Percentiles rank a stretch among this genome's conserved stretches.
Evolutionary conservation across 2,329 filamentous ascomycete species (phyloP).

Genomic region (Boeremia exigua): DNA sequence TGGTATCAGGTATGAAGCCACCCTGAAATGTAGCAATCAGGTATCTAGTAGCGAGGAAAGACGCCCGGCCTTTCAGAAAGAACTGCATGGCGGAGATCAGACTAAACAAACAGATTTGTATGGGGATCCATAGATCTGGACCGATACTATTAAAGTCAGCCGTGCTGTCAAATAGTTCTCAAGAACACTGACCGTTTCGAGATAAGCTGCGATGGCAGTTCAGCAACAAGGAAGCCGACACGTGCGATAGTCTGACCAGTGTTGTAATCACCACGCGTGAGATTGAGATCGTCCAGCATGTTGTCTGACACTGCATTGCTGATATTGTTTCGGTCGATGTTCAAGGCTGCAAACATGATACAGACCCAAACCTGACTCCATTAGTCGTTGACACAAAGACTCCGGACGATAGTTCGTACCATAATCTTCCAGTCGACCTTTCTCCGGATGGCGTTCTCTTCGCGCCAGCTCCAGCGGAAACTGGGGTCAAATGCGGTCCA

Average conservation of each 20-base stretch:
- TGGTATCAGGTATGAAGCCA: slow-evolving; percentile 65
- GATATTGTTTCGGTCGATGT: slow-evolving; percentile 54
- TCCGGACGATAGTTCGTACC: background rate
- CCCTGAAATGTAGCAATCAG: slow-evolving; percentile 50
- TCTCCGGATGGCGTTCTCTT: slow-evolving; percentile 52
- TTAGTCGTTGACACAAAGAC: slow-evolving; percentile 49
- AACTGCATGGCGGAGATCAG: slow-evolving; percentile 68
- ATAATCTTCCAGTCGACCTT: slow-evolving; percentile 22
- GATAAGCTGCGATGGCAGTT: slow-evolving; percentile 51
- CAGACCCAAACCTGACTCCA: slow-evolving; percentile 52
- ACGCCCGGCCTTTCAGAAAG: slow-evolving; percentile 57
- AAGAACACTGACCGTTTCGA: slow-evolving; percentile 39
- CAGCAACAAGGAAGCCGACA: slow-evolving; percentile 72
- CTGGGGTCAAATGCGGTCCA: slow-evolving; percentile 61
- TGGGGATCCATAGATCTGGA: slow-evolving; percentile 49
- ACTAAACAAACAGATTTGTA: slow-evolving; percentile 49
- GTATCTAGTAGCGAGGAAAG: slow-evolving; percentile 47
- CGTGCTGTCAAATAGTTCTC: background rate
- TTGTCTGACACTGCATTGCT: slow-evolving; percentile 29
- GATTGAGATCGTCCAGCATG: slow-evolving; percentile 26
- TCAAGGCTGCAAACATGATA: slow-evolving; percentile 58
- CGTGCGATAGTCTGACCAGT: slow-evolving; percentile 65
- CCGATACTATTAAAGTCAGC: slow-evolving; percentile 28
- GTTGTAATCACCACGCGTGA: slow-evolving; percentile 23
- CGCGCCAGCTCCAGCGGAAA: slow-evolving; percentile 59